phyloP scores from a whole-genome alignment of 441 rosid genomes.

The Rhodomyrtus psidioides region DNA sequence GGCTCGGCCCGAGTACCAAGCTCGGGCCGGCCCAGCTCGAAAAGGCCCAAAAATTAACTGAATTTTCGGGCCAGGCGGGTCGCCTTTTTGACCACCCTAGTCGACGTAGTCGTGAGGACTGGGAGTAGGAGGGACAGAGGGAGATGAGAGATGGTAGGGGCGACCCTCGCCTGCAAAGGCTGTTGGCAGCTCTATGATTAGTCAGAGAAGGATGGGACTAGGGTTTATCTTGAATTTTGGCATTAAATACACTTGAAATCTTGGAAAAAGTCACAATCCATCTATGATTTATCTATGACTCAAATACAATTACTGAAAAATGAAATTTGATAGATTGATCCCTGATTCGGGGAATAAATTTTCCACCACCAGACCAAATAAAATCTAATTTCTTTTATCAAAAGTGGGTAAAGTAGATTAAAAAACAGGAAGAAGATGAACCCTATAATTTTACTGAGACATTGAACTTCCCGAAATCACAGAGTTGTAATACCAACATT shows the following conservation, averaged over 20 bases:
- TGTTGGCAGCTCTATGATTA: too few species aligned
- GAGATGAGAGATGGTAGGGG: too few species aligned
- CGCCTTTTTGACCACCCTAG: too few species aligned
- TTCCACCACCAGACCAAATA: background rate
- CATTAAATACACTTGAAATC: background rate
- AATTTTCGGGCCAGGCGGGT: too few species aligned
- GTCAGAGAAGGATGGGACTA: background rate
- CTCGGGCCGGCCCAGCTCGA: too few species aligned
- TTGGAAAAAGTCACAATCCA: background rate
- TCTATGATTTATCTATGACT: background rate
- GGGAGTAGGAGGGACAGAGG: too few species aligned
- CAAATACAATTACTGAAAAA: background rate
- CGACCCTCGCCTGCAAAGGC: too few species aligned
- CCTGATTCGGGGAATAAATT: background rate
- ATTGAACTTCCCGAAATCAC: background rate
- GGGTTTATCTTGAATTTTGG: background rate
- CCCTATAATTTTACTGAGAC: background rate
- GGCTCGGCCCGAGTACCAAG: too few species aligned
- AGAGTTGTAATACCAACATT: background rate
- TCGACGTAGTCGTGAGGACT: too few species aligned
- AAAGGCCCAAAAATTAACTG: too few species aligned
- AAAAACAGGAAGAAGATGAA: background rate
- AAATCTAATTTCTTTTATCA: background rate
- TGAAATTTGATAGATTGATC: background rate
- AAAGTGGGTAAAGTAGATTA: background rate